Conservation (phyloP, 495 filamentous ascomycete species). For the Symbiotaphrina buchneri region DNA sequence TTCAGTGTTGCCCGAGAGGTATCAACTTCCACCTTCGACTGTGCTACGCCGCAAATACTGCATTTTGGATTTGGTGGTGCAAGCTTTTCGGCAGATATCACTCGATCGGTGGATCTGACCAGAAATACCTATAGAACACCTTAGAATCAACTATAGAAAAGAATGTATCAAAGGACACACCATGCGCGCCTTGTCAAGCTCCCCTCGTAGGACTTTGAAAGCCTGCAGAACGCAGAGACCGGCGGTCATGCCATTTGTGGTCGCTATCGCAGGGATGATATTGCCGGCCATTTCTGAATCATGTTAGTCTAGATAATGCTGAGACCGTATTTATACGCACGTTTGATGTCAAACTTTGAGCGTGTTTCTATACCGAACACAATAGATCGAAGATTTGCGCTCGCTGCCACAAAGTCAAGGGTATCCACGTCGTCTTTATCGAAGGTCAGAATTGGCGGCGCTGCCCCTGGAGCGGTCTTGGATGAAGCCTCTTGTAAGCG, state of each 20-base stretch:
- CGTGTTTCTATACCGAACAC: constrained; percentile 71
- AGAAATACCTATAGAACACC: constrained; percentile 41
- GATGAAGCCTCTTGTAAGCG: constrained; percentile 39
- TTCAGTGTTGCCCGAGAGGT: constrained; percentile 53
- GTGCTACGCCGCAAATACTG: constrained; percentile 54
- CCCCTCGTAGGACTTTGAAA: constrained; percentile 68
- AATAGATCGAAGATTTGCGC: constrained; percentile 66
- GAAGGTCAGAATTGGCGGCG: constrained; percentile 49
- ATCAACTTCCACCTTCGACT: constrained; percentile 42
- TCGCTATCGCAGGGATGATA: constrained; percentile 96
- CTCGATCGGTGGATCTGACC: constrained; percentile 38
- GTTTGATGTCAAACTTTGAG: constrained; percentile 92
- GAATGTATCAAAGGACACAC: constrained; percentile 9
- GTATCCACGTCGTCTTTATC: constrained; percentile 97
- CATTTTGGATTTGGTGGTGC: constrained; percentile 61
- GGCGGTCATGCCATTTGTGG: constrained; percentile 91
- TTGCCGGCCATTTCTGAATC: constrained; percentile 81
- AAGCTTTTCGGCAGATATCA: constrained; percentile 55
- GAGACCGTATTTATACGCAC: constrained; percentile 14
- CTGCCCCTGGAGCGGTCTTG: constrained; percentile 19
- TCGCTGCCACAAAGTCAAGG: constrained; percentile 80
- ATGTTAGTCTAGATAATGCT: constrained; percentile 1
- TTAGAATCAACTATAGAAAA: constrained; percentile 3
- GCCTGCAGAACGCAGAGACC: constrained; percentile 82
- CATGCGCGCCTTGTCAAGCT: constrained; percentile 39